These are phyloP conservation scores for Pseudozyma tsukubaensis DNA, from an alignment of 1,284 basidiomycete genomes.

Conservation along the genomic window DNA sequence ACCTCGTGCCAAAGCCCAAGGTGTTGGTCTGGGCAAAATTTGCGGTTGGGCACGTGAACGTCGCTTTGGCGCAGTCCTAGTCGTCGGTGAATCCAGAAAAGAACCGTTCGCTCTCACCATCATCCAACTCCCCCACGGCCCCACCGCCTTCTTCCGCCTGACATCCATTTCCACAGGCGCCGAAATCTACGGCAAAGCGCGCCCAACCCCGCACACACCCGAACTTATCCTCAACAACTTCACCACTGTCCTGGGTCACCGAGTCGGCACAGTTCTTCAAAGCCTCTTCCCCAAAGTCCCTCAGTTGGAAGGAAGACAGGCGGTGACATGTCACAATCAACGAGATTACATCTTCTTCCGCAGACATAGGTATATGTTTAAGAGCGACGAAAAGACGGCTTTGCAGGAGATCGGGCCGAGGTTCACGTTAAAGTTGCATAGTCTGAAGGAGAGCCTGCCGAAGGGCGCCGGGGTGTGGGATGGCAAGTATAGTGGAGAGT, in stretches of 20 bases:
- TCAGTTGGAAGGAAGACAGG: conserved; percentile 95
- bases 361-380: conserved; percentile 93
- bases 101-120: conserved; percentile 87
- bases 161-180: conserved; percentile 86
- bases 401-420: conserved; percentile 98
- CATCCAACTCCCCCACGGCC: conserved; percentile 88
- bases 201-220: conserved; percentile 90
- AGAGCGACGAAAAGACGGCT: conserved; percentile 81
- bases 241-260: conserved; percentile 90
- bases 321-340: conserved; percentile 96
- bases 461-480: conserved; percentile 73
- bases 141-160: conserved; percentile 95
- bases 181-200: conserved; percentile 86
- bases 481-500: conserved; percentile 71
- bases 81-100: conserved; percentile 89
- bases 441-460: conserved; percentile 88
- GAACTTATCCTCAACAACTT: conserved; percentile 97
- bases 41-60: conserved; percentile 92
- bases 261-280: conserved; percentile 92
- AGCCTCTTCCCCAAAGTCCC: conserved; percentile 94
- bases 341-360: conserved; percentile 98
- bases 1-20: conserved; percentile 87
- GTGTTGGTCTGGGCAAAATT: conserved; percentile 91
- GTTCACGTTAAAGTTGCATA: conserved; percentile 93
- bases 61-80: conserved; percentile 86